Evolutionary conservation across 2,329 filamentous ascomycete genomes (phyloP).

Genomic region (Ophiostoma triangulosporum): DNA sequence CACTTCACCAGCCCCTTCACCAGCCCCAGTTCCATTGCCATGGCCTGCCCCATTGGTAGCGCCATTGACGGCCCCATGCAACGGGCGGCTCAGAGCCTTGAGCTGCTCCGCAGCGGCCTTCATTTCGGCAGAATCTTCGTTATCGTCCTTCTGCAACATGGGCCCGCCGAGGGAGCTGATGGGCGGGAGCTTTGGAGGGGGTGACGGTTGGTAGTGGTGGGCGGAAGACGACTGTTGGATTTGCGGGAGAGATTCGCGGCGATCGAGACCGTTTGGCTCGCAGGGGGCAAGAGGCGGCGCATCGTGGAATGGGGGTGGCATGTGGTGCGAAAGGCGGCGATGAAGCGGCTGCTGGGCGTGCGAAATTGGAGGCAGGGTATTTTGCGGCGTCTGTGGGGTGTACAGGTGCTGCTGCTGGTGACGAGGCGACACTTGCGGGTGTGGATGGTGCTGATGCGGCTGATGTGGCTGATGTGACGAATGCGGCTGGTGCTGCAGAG

Average conservation of each 20-base stretch:
- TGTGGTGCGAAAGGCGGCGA: neutral
- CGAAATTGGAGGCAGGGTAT: conserved; percentile 6
- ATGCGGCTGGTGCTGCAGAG: conserved; percentile 1
- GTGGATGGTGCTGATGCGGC: conserved; percentile 1
- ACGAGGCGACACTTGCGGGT: neutral
- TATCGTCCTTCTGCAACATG: conserved; percentile 28
- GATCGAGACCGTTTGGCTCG: neutral
- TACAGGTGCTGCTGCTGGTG: conserved; percentile 1
- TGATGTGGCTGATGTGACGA: conserved; percentile 10
- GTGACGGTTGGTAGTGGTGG: neutral
- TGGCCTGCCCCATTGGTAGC: too few species aligned
- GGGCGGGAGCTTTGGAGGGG: neutral
- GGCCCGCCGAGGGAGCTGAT: neutral
- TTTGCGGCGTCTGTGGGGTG: conserved; percentile 7
- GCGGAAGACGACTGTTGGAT: conserved; percentile 3
- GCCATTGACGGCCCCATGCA: conserved; percentile 22
- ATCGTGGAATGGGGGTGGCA: conserved; percentile 5
- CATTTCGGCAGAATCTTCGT: conserved; percentile 55
- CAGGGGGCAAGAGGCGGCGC: neutral
- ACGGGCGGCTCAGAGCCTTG: conserved; percentile 47
- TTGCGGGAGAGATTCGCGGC: conserved; percentile 6
- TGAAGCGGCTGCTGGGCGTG: conserved; percentile 5
- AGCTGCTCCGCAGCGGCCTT: conserved; percentile 54
- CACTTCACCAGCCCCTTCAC: too few species aligned
- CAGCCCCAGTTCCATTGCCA: too few species aligned